These are phyloP conservation scores for Tulasnella sp. DNA, from an alignment of 768 basidiomycete genomes.

Conservation along the genomic window DNA sequence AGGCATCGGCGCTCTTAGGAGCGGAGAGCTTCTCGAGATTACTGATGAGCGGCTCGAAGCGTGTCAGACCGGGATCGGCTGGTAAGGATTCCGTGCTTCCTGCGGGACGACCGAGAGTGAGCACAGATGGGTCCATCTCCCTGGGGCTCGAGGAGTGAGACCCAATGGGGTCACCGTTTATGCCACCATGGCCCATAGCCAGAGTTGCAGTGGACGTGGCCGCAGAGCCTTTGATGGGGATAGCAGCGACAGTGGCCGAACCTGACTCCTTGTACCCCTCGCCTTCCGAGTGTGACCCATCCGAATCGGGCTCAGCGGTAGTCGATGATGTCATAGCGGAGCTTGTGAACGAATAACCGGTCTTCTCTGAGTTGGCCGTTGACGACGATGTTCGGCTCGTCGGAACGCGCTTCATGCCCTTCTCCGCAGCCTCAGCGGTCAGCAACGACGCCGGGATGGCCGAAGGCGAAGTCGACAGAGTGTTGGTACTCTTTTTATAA, in stretches of 20 bases:
- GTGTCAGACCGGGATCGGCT: slow-evolving; percentile 3
- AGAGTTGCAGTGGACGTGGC: slow-evolving; percentile 28
- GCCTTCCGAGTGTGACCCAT: too few relatives aligned
- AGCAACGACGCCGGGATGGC: neutral
- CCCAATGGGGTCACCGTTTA: slow-evolving; percentile 25
- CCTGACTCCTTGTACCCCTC: too few relatives aligned
- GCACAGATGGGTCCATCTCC: slow-evolving; percentile 65
- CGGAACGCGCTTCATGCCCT: neutral
- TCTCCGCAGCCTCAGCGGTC: neutral
- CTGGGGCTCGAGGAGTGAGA: slow-evolving; percentile 22
- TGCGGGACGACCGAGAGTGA: slow-evolving; percentile 63
- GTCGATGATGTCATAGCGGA: neutral
- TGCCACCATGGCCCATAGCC: neutral
- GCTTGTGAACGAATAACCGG: slow-evolving; percentile 2
- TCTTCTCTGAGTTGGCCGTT: neutral
- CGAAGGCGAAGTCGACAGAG: neutral
- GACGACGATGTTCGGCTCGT: slow-evolving; percentile 3
- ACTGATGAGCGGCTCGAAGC: slow-evolving; percentile 10
- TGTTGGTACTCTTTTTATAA: neutral
- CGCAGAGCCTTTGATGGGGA: neutral
- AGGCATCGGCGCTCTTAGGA: slow-evolving; percentile 7
- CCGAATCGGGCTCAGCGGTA: neutral
- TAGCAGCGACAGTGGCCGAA: neutral
- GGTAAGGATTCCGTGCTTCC: slow-evolving; percentile 55
- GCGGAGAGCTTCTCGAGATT: neutral